Percentiles rank a stretch among this genome's conserved stretches.
phyloP scores from a whole-genome alignment of 805 yeast genomes.

The Metschnikowia peoriensis region DNA sequence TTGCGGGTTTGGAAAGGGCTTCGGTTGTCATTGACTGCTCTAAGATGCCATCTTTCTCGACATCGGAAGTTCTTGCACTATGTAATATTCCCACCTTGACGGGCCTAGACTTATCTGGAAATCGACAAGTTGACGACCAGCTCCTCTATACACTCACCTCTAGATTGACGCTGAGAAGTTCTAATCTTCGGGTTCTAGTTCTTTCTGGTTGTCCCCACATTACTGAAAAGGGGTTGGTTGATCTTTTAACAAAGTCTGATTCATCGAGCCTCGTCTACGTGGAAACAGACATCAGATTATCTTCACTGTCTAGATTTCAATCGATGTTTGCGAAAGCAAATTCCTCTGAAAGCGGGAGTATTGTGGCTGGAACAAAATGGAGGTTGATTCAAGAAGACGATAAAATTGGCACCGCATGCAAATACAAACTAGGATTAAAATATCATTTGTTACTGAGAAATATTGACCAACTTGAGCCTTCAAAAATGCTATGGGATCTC shows the following conservation, averaged over 20 bases:
- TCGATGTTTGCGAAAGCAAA: slow-evolving; percentile 1
- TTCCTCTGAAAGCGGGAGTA: neutral
- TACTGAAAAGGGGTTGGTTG: slow-evolving; percentile 11
- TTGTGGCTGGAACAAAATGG: slow-evolving; percentile 28
- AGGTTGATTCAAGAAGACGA: slow-evolving; percentile 9
- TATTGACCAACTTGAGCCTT: neutral
- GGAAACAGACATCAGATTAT: slow-evolving; percentile 15
- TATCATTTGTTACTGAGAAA: slow-evolving; percentile 18
- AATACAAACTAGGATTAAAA: slow-evolving; percentile 27
- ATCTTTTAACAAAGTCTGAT: slow-evolving; percentile 8
- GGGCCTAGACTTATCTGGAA: slow-evolving; percentile 33
- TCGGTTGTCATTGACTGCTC: slow-evolving; percentile 31
- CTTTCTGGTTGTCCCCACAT: slow-evolving; percentile 23
- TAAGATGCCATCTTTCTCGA: slow-evolving; percentile 9
- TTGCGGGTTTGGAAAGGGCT: slow-evolving; percentile 17
- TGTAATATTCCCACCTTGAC: slow-evolving; percentile 27
- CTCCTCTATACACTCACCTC: slow-evolving; percentile 25
- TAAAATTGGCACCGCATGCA: slow-evolving; percentile 13
- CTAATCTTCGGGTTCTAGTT: slow-evolving; percentile 23
- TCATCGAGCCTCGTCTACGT: slow-evolving; percentile 10
- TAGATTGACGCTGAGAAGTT: slow-evolving; percentile 18
- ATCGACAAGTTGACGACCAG: slow-evolving; percentile 28
- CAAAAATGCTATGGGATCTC: slow-evolving; percentile 15
- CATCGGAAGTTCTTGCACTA: slow-evolving; percentile 25
- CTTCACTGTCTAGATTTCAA: slow-evolving; percentile 3